phyloP scores from a whole-genome alignment of 1,284 basidiomycete species.

The Pisolithus thermaeus region DNA sequence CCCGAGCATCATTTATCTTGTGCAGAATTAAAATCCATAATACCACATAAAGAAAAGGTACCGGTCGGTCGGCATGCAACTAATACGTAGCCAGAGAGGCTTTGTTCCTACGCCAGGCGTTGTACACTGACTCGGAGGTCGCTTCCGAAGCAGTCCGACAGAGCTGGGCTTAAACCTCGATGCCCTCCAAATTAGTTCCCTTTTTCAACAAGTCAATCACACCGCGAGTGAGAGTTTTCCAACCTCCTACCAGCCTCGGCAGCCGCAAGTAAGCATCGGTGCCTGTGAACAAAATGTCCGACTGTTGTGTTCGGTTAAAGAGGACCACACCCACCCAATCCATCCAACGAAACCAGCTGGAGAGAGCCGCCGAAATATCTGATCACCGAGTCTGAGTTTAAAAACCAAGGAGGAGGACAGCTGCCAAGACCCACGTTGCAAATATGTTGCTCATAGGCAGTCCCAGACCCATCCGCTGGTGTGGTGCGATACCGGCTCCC shows the following conservation, averaged over 20 bases:
- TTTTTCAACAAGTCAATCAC: conserved; percentile 25
- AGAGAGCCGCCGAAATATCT: conserved; percentile 81
- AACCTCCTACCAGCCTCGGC: conserved; percentile 65
- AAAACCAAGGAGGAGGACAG: background rate
- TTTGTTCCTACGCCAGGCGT: background rate
- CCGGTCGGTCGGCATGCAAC: no score
- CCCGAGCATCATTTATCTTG: no score
- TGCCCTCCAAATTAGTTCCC: conserved; percentile 81
- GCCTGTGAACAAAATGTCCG: conserved; percentile 35
- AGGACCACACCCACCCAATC: conserved; percentile 57
- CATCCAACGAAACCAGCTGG: conserved; percentile 76
- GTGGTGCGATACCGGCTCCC: conserved; percentile 44
- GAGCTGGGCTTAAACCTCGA: conserved; percentile 51
- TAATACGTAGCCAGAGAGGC: no score
- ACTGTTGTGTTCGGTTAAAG: background rate
- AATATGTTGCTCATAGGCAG: conserved; percentile 84
- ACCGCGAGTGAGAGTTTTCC: background rate
- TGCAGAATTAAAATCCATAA: no score
- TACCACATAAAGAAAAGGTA: no score
- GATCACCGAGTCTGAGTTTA: conserved; percentile 5
- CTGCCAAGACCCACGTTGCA: conserved; percentile 51
- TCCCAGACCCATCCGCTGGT: conserved; percentile 70
- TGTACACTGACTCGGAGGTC: background rate
- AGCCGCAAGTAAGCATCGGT: conserved; percentile 79
- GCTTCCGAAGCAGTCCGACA: background rate